Percentiles rank a stretch among this genome's conserved stretches.
Conservation (phyloP, 2,329 filamentous ascomycete genomes). For the Fonsecaea nubica region DNA sequence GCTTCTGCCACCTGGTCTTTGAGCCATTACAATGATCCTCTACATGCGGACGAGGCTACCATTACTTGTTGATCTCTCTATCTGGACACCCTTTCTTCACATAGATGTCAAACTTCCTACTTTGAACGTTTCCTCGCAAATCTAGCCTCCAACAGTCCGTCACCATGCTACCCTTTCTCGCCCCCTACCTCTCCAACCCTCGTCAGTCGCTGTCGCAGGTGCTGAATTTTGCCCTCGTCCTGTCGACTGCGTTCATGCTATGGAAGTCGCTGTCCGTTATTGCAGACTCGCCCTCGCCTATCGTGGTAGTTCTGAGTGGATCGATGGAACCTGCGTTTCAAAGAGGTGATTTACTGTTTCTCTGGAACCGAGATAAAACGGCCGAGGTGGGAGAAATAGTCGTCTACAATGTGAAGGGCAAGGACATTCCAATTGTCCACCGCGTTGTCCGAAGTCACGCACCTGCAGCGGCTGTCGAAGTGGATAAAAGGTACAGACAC, state of each 20-base stretch:
- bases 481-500: slow-evolving; percentile 44
- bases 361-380: slow-evolving; percentile 67
- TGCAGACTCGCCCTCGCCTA: slow-evolving; percentile 74
- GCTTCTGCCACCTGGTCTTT: slow-evolving; percentile 20
- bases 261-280: slow-evolving; percentile 87
- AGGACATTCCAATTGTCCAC: slow-evolving; percentile 98
- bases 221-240: slow-evolving; percentile 88
- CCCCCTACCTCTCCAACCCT: slow-evolving; percentile 66
- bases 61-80: not conserved
- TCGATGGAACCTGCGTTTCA: slow-evolving; percentile 73
- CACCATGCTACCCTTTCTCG: slow-evolving; percentile 72
- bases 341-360: slow-evolving; percentile 67
- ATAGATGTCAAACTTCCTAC: not conserved
- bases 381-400: slow-evolving; percentile 75
- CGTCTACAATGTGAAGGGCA: slow-evolving; percentile 84
- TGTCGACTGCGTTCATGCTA: slow-evolving; percentile 93
- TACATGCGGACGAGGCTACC: not conserved
- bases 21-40: not conserved
- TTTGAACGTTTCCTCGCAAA: not conserved
- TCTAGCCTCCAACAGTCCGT: not conserved
- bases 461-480: slow-evolving; percentile 40
- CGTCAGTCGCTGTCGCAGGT: slow-evolving; percentile 81
- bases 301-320: slow-evolving; percentile 71
- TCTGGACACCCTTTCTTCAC: not conserved
- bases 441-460: slow-evolving; percentile 77